Evolutionary conservation across 495 filamentous ascomycete genomes (phyloP).

Genomic region (Aspergillus incahuasiensis): DNA sequence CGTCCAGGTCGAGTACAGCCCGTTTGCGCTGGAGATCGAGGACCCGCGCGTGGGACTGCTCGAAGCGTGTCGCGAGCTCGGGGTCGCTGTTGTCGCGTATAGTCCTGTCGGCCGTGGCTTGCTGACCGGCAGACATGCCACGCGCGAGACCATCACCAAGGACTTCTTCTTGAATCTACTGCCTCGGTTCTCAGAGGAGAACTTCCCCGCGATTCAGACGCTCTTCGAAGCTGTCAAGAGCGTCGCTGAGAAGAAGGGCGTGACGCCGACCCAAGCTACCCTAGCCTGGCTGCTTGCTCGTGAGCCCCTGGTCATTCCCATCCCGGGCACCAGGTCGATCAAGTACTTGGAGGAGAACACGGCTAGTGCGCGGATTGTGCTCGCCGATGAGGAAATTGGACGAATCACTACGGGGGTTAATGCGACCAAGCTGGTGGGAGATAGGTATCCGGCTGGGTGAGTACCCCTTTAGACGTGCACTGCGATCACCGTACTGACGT

Average conservation of each 20-base stretch:
- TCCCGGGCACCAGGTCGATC: conserved; percentile 1
- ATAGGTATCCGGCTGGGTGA: background rate
- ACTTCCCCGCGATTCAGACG: background rate
- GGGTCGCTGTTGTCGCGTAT: conserved; percentile 57
- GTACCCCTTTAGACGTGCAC: background rate
- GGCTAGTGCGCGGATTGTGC: background rate
- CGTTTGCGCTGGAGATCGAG: conserved; percentile 58
- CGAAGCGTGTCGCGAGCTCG: conserved; percentile 57
- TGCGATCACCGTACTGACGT: no score
- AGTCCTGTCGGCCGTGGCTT: conserved; percentile 57
- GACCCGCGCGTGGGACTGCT: conserved; percentile 43
- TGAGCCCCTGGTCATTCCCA: background rate
- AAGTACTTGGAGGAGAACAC: conserved; percentile 4
- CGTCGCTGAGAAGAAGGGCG: background rate
- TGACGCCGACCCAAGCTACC: background rate
- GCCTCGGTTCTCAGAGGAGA: background rate
- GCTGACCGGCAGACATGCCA: conserved; percentile 43
- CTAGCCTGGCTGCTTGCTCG: conserved; percentile 1
- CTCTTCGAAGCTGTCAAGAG: background rate
- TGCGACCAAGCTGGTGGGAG: background rate
- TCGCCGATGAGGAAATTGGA: background rate
- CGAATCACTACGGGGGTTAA: background rate
- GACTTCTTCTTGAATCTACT: background rate
- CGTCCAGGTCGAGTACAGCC: conserved; percentile 63
- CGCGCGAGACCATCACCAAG: conserved; percentile 42